A percentile compares a stretch with the other conserved stretches of the same genome.
phyloP scores from a whole-genome alignment of 305 asterid species.

The Lippia alba region DNA sequence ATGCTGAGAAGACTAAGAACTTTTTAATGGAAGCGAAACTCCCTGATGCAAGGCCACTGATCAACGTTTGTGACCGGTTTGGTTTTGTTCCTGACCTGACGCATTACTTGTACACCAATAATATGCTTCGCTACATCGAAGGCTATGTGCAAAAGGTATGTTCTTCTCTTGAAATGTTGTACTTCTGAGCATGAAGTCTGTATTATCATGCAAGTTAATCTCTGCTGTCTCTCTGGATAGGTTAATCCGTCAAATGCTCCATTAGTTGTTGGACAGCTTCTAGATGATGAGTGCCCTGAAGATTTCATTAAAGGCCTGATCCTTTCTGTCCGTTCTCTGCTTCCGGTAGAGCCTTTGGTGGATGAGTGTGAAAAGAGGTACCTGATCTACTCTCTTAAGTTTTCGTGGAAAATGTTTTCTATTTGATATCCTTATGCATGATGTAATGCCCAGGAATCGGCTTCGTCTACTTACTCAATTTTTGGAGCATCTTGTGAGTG shows the following conservation, averaged over 20 bases:
- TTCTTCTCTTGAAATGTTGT: conserved; percentile 8
- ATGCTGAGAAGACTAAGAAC: conserved; percentile 95
- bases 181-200: conserved; percentile 1
- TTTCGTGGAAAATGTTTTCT: conserved; percentile 1
- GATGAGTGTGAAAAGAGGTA: conserved; percentile 99
- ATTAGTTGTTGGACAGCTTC: conserved; percentile 96
- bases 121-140: conserved; percentile 99
- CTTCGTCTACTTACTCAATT: conserved; percentile 97
- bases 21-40: conserved; percentile 99
- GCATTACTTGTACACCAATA: conserved; percentile 89
- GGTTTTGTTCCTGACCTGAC: conserved; percentile 99
- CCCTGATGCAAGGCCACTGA: conserved; percentile 98
- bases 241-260: conserved; percentile 99
- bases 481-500: conserved; percentile 99
- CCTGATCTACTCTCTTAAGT: background rate
- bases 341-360: conserved; percentile 98
- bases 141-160: conserved; percentile 98
- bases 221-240: conserved; percentile 46
- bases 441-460: conserved; percentile 74
- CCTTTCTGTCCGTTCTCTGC: conserved; percentile 96
- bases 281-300: conserved; percentile 99
- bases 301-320: conserved; percentile 98
- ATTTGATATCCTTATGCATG: conserved; percentile 31
- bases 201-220: conserved; percentile 33
- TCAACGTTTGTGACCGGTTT: conserved; percentile 98